Evolutionary conservation across 2,329 filamentous ascomycete species (phyloP), one percentile per base, ranked within the genome.

Genomic region (Monilinia laxa): DNA sequence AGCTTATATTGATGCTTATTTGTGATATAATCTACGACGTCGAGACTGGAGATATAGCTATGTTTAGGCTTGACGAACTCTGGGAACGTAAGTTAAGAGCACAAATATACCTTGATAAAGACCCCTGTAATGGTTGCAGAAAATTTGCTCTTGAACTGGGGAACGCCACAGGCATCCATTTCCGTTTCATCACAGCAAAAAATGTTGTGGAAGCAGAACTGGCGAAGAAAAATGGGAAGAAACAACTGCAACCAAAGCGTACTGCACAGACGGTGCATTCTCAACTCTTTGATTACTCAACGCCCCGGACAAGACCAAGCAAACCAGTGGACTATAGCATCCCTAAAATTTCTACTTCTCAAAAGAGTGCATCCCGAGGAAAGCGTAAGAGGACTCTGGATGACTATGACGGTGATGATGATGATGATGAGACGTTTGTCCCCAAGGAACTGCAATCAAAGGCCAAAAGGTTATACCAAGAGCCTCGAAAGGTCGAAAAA

Each of bases 1-100:
- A 65, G 54, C 63, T 65, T 20, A 58, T 58, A 20, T 38, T 65
- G 14, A 57, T 38, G 38, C 42, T 58, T 2, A 25, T 59, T 23
- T 42, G 40, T 31, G 40, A 59, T 16, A 10, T 38, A 11, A 58
- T 65, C 12, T 59, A 58, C 25, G 63, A 65, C 23, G 14, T 35
- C 5, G 28, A 62, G 20, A 60, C 52, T 23, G 54, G 54, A 20
- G 52, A 57, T 16, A 49, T 65, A 18, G 53, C 54, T 14, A 57
- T 49, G 54, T 28, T 25, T 31, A 51, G 45, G 35, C 25, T 65
- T 1, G 20, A 58, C 5, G 63, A 65, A n/a, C 45, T 65, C 10
- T n/a, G 63, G 53, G 35, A 49, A 12, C 2, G 23, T 3, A 35
- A 18, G 4, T 31, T 57, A 1, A 18, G 6, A 3, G 40, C 54